Evolutionary conservation across 176 grass and related monocot species (phyloP).

Genomic region (Paspalum notatum): DNA sequence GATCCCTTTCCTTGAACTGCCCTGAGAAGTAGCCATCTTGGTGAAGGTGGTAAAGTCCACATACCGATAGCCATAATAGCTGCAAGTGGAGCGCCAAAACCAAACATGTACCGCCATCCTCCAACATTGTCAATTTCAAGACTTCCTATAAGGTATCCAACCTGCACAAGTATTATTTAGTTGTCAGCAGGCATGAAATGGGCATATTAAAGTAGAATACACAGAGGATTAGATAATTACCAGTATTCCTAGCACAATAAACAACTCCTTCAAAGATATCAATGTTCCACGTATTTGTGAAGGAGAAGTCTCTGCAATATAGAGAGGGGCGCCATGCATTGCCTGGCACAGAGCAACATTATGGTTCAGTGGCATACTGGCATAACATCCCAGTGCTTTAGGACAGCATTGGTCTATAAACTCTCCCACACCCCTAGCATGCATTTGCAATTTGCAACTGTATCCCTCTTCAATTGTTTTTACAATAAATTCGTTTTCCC

Average conservation of each 20-base stretch:
- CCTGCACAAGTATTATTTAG: conserved; percentile 50
- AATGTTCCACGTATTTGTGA: conserved; percentile 93
- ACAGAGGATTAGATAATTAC: conserved; percentile 42
- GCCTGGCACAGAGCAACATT: conserved; percentile 58
- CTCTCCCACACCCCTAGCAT: conserved; percentile 8
- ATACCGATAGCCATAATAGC: conserved; percentile 85
- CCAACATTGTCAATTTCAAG: conserved; percentile 71
- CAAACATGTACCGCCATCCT: conserved; percentile 97
- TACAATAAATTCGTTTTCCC: background rate
- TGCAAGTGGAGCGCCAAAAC: conserved; percentile 76
- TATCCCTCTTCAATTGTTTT: background rate
- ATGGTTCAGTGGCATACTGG: conserved; percentile 35
- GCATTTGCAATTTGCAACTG: conserved; percentile 25
- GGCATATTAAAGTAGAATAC: background rate
- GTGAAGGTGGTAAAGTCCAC: conserved; percentile 74
- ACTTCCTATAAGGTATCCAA: conserved; percentile 84
- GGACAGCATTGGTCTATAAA: background rate
- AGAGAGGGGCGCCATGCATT: conserved; percentile 96
- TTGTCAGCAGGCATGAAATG: conserved; percentile 30
- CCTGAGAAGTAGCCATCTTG: conserved; percentile 90
- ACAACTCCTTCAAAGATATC: conserved; percentile 95
- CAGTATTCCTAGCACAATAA: conserved; percentile 98
- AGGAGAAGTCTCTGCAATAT: conserved; percentile 94
- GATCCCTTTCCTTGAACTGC: conserved; percentile 79
- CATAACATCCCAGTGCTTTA: background rate